These are phyloP conservation scores for Suhomyces choctaworum DNA, from an alignment of 1,139 yeast genomes.

Conservation along the genomic window DNA sequence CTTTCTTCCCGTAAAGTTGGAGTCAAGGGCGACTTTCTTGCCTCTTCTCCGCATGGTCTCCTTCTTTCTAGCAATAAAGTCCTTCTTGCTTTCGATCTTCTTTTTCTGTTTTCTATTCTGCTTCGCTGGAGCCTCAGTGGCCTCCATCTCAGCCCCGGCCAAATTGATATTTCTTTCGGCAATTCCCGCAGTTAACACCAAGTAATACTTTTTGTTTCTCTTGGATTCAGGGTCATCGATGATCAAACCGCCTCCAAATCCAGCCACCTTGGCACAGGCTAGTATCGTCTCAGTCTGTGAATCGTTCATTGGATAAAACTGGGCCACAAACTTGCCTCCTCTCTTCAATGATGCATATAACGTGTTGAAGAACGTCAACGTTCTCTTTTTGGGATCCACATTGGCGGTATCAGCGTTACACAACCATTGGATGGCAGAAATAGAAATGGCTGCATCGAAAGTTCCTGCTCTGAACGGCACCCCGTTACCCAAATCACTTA, in stretches of 20 bases:
- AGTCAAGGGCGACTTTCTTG: constrained; percentile 81
- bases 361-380: constrained; percentile 81
- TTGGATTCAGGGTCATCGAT: constrained; percentile 93
- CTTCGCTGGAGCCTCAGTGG: constrained; percentile 47
- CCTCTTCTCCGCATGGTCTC: constrained; percentile 92
- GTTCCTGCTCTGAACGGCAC: constrained; percentile 95
- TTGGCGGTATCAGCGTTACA: constrained; percentile 89
- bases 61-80: constrained; percentile 86
- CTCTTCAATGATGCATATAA: constrained; percentile 81
- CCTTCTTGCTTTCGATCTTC: constrained; percentile 72
- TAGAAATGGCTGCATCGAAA: constrained; percentile 94
- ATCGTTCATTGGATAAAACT: constrained; percentile 92
- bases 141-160: constrained; percentile 77
- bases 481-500: constrained; percentile 92
- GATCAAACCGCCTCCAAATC: constrained; percentile 94
- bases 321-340: constrained; percentile 97
- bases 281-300: constrained; percentile 76
- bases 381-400: constrained; percentile 84
- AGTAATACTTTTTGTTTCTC: constrained; percentile 84
- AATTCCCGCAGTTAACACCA: constrained; percentile 87
- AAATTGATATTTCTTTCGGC: constrained; percentile 70
- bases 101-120: constrained; percentile 53
- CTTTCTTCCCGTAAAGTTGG: constrained; percentile 91
- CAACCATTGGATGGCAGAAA: constrained; percentile 96
- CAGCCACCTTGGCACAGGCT: constrained; percentile 87